Evolutionary conservation across 495 filamentous ascomycete genomes (phyloP), one percentile per base, ranked within the genome.

Genomic region (Neurospora hispaniola): DNA sequence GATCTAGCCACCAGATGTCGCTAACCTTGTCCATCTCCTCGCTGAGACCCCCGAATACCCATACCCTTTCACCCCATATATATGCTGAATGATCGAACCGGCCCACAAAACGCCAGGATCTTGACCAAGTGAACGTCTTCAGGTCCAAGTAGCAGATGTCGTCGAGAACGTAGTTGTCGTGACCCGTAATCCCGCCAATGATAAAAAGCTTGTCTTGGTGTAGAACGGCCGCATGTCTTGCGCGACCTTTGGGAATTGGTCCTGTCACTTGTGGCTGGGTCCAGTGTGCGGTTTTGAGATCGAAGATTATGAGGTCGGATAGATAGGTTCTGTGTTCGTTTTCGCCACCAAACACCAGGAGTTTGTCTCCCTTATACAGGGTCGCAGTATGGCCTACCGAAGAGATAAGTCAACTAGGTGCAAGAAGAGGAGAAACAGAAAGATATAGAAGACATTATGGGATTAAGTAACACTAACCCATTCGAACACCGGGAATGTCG

Each of bases 81-180:
- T 93, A 97, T 35, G 92, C 93, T 5, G 93, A 91, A 79, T 99
- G 96, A 75, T 99, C 96, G 78, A 96, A 99, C 14, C 96, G 88
- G 38, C 92, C 88, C 20, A 96, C 94, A 80, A 98, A 98, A 71
- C 90, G 92, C 96, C 96, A 99, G 43, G 93, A 91, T 69, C 93
- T 89, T 70, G 96, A 98, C 96, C 96, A 99, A 5, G 95, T 97
- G 88, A 93, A 97, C 11, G 96, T 98, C 85, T 96, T 97, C 71
- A 99, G 85, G 78, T 99, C 96, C 62, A 99, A 87, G 80, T 96
- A 99, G 81, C 93, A 96, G 71, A 99, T 91, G 79, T 98, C 96
- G 75, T 98, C 95, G 42, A 97, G 85, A 27, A 97, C 94, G 73
- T 91, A 89, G 77, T 90, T 96, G 73, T 94, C 93, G 72, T 93